A percentile compares a stretch with the other conserved stretches of the same genome.
phyloP scores from a whole-genome alignment of 2,329 filamentous ascomycete genomes.

The Piedraia hortae region DNA sequence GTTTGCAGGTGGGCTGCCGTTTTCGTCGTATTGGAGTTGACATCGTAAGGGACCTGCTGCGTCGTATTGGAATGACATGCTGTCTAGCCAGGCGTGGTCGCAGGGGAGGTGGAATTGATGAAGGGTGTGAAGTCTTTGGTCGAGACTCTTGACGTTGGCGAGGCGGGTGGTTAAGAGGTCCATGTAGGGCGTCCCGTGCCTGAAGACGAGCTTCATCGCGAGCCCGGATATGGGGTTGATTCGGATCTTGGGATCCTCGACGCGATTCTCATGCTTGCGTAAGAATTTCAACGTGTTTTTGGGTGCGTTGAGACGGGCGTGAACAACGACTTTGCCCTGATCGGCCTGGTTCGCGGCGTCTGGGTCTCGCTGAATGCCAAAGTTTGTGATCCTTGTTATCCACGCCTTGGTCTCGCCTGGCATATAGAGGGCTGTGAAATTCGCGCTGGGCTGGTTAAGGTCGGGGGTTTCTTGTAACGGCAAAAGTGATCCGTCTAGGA shows the following conservation, averaged over 20 bases:
- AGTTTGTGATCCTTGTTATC: too few species aligned
- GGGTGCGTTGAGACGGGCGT: too few species aligned
- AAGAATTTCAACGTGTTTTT: too few species aligned
- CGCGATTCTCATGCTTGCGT: too few species aligned
- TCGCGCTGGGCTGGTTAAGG: too few species aligned
- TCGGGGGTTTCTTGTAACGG: too few species aligned
- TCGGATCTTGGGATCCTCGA: constrained; percentile 28
- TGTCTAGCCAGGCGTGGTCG: constrained; percentile 31
- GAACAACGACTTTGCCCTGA: too few species aligned
- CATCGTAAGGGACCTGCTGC: constrained; percentile 5
- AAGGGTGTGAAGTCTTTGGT: constrained; percentile 40
- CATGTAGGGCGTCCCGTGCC: constrained; percentile 31
- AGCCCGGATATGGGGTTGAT: constrained; percentile 37
- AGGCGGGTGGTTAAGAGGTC: constrained; percentile 31
- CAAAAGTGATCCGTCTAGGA: too few species aligned
- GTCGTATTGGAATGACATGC: constrained; percentile 42
- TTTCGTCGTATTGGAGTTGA: constrained; percentile 4
- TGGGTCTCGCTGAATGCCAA: too few species aligned
- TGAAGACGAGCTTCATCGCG: constrained; percentile 29
- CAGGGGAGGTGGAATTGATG: constrained; percentile 28
- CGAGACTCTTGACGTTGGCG: constrained; percentile 39
- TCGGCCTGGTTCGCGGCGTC: too few species aligned
- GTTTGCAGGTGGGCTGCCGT: constrained; percentile 22
- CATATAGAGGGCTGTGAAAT: too few species aligned
- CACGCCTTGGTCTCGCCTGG: too few species aligned